Conservation (phyloP, 192 early-diverging fungal species). For the Funneliformis mosseae region DNA sequence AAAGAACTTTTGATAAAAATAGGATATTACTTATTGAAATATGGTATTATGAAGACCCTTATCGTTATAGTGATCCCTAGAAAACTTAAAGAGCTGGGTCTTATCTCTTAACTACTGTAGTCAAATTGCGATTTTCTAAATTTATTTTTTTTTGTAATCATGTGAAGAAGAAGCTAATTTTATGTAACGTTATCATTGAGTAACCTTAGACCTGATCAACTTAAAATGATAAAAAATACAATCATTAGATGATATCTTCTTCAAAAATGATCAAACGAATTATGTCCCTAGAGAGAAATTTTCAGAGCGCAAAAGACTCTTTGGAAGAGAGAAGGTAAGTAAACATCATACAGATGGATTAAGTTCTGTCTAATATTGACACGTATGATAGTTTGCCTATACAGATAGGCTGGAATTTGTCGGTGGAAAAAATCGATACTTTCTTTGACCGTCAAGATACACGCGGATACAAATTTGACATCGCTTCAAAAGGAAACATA, state of each 20-base stretch:
- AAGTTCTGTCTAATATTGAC: conserved; percentile 12
- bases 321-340: conserved; percentile 19
- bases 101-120: conserved; percentile 10
- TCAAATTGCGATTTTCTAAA: no score
- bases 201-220: no score
- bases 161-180: no score
- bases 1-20: conserved; percentile 21
- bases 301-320: conserved; percentile 21
- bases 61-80: neutral
- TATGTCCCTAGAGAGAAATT: conserved; percentile 8
- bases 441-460: conserved; percentile 25
- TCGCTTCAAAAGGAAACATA: conserved; percentile 16
- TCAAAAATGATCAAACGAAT: conserved; percentile 17
- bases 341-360: conserved; percentile 10
- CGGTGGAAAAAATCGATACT: conserved; percentile 5
- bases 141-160: no score
- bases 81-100: conserved; percentile 4
- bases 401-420: conserved; percentile 32
- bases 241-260: no score
- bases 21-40: neutral
- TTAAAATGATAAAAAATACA: no score
- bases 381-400: conserved; percentile 30
- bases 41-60: conserved; percentile 22
- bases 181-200: no score
- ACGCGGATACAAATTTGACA: conserved; percentile 29